Conservation (phyloP, 1,139 yeast genomes). For the Saccharomyces hybrid region DNA sequence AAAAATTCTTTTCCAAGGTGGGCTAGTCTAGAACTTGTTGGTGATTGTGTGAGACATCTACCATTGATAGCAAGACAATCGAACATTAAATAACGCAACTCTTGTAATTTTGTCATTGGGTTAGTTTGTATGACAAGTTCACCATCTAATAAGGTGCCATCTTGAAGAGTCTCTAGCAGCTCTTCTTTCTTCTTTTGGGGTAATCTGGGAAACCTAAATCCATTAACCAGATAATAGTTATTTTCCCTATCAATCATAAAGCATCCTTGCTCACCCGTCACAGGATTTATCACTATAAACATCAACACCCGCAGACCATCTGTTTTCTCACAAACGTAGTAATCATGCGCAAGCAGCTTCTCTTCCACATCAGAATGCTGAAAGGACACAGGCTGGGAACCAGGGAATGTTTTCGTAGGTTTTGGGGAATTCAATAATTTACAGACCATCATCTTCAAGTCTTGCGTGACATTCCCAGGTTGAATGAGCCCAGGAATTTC, state of each 20-base stretch:
- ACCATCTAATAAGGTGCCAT: conserved; percentile 87
- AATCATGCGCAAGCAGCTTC: conserved; percentile 55
- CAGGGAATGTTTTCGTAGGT: conserved; percentile 50
- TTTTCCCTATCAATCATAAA: conserved; percentile 80
- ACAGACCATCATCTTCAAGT: conserved; percentile 62
- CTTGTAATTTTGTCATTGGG: conserved; percentile 47
- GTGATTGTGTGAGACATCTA: conserved; percentile 56
- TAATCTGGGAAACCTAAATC: conserved; percentile 72
- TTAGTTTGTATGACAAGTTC: conserved; percentile 62
- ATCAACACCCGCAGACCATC: conserved; percentile 85
- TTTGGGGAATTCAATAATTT: conserved; percentile 46
- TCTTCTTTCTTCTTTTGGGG: conserved; percentile 43
- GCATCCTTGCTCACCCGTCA: conserved; percentile 65
- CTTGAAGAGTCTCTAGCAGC: conserved; percentile 48
- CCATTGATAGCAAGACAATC: conserved; percentile 87
- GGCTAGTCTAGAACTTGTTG: conserved; percentile 75
- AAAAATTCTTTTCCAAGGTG: conserved; percentile 76
- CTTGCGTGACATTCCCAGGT: conserved; percentile 62
- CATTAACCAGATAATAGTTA: conserved; percentile 73
- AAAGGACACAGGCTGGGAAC: conserved; percentile 94
- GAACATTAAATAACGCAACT: conserved; percentile 74
- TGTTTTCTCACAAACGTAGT: conserved; percentile 90
- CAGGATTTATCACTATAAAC: conserved; percentile 58
- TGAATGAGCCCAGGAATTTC: conserved; percentile 76
- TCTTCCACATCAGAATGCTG: conserved; percentile 63